A percentile compares a stretch with the other conserved stretches of the same genome.
Conservation (phyloP, 2,329 filamentous ascomycete genomes). For the Diplocarpon mali region DNA sequence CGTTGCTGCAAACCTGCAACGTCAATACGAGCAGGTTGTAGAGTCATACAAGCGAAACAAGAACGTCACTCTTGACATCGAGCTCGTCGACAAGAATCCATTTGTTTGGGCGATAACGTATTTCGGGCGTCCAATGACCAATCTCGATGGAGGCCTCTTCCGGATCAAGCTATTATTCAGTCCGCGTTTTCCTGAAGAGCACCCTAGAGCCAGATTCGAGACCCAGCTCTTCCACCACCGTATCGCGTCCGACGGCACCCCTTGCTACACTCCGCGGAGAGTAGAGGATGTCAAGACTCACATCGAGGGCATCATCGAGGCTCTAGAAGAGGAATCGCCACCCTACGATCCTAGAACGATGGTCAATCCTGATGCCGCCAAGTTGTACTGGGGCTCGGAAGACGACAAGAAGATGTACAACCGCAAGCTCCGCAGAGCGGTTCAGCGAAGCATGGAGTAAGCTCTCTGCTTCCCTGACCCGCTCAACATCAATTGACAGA, state of each 20-base stretch:
- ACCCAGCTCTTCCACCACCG: constrained; percentile 81
- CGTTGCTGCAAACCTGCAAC: constrained; percentile 69
- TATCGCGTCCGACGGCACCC: constrained; percentile 66
- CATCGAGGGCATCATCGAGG: constrained; percentile 69
- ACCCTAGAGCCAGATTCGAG: constrained; percentile 72
- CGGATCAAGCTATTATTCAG: constrained; percentile 70
- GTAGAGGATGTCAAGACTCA: constrained; percentile 72
- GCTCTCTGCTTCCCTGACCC: not conserved
- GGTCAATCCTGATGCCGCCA: constrained; percentile 76
- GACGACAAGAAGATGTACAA: constrained; percentile 80
- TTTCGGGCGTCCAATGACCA: constrained; percentile 85
- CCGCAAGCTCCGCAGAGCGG: constrained; percentile 65
- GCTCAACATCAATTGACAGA: constrained; percentile 5
- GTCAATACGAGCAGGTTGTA: constrained; percentile 75
- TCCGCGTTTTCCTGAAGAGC: constrained; percentile 75
- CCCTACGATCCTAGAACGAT: constrained; percentile 83
- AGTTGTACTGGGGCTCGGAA: constrained; percentile 71
- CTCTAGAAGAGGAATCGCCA: constrained; percentile 78
- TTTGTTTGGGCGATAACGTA: constrained; percentile 85
- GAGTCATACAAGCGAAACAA: constrained; percentile 63
- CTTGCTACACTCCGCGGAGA: constrained; percentile 68
- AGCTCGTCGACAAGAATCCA: constrained; percentile 69
- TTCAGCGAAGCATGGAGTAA: constrained; percentile 56
- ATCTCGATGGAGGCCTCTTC: constrained; percentile 86
- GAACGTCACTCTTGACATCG: constrained; percentile 61